phyloP scores from a whole-genome alignment of 495 filamentous ascomycete species.

The Xylaria acuta region DNA sequence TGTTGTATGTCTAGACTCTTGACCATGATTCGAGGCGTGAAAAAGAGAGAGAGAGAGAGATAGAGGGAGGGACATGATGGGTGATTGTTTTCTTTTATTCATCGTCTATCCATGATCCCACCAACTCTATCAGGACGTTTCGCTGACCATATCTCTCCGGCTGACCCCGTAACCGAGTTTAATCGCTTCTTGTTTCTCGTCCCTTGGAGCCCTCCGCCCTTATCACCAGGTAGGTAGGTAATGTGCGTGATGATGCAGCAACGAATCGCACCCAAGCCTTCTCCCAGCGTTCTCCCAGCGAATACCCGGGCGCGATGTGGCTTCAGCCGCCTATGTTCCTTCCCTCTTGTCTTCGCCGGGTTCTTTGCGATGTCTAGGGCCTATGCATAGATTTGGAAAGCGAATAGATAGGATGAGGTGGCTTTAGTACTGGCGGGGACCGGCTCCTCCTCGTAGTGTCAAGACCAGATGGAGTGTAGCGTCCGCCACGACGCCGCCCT shows the following conservation, averaged over 20 bases:
- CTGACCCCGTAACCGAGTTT: background rate
- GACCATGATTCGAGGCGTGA: background rate
- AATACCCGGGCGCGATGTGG: background rate
- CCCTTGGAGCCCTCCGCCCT: background rate
- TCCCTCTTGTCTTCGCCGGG: background rate
- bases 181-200: background rate
- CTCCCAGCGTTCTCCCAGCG: background rate
- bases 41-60: background rate
- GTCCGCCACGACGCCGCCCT: conserved; percentile 86
- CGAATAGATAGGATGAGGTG: background rate
- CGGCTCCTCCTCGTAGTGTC: conserved; percentile 76
- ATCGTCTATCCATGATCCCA: background rate
- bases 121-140: conserved; percentile 3
- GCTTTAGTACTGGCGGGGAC: conserved; percentile 42
- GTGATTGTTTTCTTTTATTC: background rate
- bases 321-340: background rate
- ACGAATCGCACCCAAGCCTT: background rate
- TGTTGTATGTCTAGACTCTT: background rate
- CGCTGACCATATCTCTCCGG: background rate
- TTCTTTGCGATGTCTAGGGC: background rate
- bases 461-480: conserved; percentile 95
- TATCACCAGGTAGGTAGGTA: conserved; percentile 8
- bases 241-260: background rate
- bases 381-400: conserved; percentile 2
- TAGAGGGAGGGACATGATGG: background rate